phyloP scores from a whole-genome alignment of 371 early-diverging fungal species.

The Funneliformis caledonium region DNA sequence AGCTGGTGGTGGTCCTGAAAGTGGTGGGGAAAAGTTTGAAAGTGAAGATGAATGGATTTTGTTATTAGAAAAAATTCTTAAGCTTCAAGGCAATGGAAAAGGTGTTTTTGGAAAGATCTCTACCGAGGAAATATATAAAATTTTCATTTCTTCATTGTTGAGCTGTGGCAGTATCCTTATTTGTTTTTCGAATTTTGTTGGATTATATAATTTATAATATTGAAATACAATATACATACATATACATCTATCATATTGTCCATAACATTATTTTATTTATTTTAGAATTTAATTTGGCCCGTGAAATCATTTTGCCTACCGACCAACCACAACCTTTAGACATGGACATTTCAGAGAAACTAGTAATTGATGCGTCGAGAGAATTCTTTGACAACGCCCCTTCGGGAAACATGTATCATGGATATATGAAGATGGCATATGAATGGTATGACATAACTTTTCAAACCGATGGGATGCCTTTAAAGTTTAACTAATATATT shows the following conservation, averaged over 20 bases:
- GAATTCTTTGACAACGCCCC: constrained; percentile 83
- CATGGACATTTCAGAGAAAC: constrained; percentile 59
- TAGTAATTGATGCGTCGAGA: constrained; percentile 71
- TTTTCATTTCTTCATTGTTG: constrained; percentile 69
- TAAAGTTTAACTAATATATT: neutral
- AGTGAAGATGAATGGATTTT: constrained; percentile 74
- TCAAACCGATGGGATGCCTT: neutral
- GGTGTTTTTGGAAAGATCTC: constrained; percentile 63
- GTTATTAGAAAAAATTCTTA: constrained; percentile 67
- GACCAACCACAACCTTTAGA: constrained; percentile 56
- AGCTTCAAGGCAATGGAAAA: constrained; percentile 56
- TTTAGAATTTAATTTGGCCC: constrained; percentile 68
- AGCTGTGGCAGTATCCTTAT: constrained; percentile 69
- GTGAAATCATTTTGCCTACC: constrained; percentile 62
- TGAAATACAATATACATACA: neutral
- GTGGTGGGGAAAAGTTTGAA: constrained; percentile 59
- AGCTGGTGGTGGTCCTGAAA: constrained; percentile 63
- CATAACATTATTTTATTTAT: neutral
- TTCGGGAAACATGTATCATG: constrained; percentile 67
- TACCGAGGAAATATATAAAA: constrained; percentile 64
- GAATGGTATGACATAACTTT: constrained; percentile 50
- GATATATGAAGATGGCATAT: constrained; percentile 73
- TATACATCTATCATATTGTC: neutral
- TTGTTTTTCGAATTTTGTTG: neutral
- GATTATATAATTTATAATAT: neutral